Conservation (phyloP, 208 protist species). For the Balamuthia mandrillaris region DNA sequence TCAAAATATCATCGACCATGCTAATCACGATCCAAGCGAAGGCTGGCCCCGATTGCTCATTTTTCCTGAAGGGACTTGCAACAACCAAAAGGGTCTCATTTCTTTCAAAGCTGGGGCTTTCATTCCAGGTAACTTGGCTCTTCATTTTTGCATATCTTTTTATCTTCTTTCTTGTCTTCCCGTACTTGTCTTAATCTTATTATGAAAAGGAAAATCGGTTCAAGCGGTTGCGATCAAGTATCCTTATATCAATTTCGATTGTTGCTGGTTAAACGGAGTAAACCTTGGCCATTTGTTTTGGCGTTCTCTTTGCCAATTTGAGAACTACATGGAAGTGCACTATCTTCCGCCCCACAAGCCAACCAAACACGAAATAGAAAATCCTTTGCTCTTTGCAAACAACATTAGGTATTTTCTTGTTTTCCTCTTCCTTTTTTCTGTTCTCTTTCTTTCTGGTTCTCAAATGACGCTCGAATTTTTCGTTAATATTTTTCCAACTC, state of each 20-base stretch:
- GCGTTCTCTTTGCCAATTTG: constrained; percentile 19
- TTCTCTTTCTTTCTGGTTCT: too few species aligned
- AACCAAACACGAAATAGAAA: constrained; percentile 16
- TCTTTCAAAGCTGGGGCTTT: not conserved
- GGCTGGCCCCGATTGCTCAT: constrained; percentile 5
- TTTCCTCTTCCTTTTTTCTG: not conserved
- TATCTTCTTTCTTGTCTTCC: not conserved
- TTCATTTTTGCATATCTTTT: too few species aligned
- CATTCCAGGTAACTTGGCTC: not conserved
- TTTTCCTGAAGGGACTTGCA: constrained; percentile 13
- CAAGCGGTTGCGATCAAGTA: constrained; percentile 1
- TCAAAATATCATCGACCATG: not conserved
- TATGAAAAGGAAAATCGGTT: not conserved
- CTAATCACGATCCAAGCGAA: not conserved
- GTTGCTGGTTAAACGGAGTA: constrained; percentile 16
- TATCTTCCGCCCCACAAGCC: not conserved
- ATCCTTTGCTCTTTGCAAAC: constrained; percentile 16
- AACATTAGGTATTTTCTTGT: not conserved
- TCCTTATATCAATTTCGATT: constrained; percentile 10
- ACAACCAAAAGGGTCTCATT: constrained; percentile 22
- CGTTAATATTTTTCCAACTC: not conserved
- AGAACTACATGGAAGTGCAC: not conserved
- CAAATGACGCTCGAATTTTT: not conserved
- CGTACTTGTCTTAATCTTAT: not conserved
- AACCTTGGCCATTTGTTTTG: not conserved